phyloP scores from a whole-genome alignment of 2,329 filamentous ascomycete genomes.

The Stemphylium beticola region DNA sequence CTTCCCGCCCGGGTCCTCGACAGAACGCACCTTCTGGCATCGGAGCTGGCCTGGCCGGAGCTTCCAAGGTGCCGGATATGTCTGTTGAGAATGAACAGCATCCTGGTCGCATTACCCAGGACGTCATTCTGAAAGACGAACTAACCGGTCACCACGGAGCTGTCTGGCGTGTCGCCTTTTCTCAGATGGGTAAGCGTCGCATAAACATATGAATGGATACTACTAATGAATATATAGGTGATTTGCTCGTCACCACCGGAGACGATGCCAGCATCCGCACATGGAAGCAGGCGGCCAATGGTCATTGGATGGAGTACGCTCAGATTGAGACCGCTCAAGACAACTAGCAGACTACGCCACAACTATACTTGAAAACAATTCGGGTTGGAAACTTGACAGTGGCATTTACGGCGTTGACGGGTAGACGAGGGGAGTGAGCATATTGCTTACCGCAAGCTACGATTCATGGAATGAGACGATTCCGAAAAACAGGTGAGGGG shows the following conservation, averaged over 20 bases:
- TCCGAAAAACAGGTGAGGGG: no score
- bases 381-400: neutral
- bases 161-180: conserved; percentile 77
- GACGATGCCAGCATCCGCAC: conserved; percentile 69
- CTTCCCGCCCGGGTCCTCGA: conserved; percentile 32
- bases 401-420: conserved; percentile 5
- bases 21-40: conserved; percentile 58
- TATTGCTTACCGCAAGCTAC: neutral
- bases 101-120: conserved; percentile 71
- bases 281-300: conserved; percentile 58
- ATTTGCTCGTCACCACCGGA: conserved; percentile 75
- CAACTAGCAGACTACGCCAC: conserved; percentile 15
- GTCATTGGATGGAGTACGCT: conserved; percentile 57
- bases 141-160: conserved; percentile 72
- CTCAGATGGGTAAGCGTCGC: conserved; percentile 51
- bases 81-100: conserved; percentile 62
- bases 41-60: conserved; percentile 58
- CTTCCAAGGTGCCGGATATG: conserved; percentile 52
- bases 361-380: neutral
- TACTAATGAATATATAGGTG: conserved; percentile 60
- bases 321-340: conserved; percentile 53
- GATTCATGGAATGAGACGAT: neutral
- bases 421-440: neutral
- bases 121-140: conserved; percentile 67
- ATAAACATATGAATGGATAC: neutral